Evolutionary conservation across 768 basidiomycete genomes (phyloP).

Genomic region (Pleurotus sapidus): DNA sequence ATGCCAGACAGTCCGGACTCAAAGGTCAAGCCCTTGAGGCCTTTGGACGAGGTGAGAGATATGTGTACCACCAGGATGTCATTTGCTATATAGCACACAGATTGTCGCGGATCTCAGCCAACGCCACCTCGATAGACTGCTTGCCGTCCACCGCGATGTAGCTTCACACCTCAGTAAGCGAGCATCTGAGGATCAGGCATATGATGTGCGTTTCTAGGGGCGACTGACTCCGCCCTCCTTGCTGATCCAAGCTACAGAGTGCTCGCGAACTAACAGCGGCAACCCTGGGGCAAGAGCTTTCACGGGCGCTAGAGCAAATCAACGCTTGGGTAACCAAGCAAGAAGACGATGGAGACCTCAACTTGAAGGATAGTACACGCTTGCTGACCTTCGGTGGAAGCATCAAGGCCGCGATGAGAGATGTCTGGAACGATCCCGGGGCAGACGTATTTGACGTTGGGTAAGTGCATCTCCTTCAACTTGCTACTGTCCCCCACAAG

Average conservation of each 20-base stretch:
- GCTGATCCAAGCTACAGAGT: slow-evolving; percentile 45
- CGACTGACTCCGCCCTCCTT: not conserved
- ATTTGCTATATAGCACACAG: slow-evolving; percentile 25
- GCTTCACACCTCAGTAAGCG: slow-evolving; percentile 65
- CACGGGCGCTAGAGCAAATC: slow-evolving; percentile 60
- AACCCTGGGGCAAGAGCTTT: slow-evolving; percentile 80
- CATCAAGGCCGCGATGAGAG: slow-evolving; percentile 61
- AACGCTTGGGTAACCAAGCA: slow-evolving; percentile 47
- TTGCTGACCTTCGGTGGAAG: slow-evolving; percentile 49
- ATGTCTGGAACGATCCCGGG: slow-evolving; percentile 69
- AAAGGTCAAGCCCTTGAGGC: slow-evolving; percentile 40
- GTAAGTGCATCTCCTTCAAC: slow-evolving; percentile 36
- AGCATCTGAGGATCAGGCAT: slow-evolving; percentile 77
- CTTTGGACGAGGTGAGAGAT: slow-evolving; percentile 68
- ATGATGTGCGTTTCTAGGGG: slow-evolving; percentile 51
- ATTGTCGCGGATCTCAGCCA: slow-evolving; percentile 49
- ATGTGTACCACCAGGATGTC: too few species aligned
- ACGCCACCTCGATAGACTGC: slow-evolving; percentile 54
- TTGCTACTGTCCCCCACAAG: not conserved
- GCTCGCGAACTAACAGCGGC: slow-evolving; percentile 80
- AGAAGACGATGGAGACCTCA: slow-evolving; percentile 41
- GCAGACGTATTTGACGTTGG: slow-evolving; percentile 81
- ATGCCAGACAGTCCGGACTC: slow-evolving; percentile 21
- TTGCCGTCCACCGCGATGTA: slow-evolving; percentile 63
- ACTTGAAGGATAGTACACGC: slow-evolving; percentile 36